A percentile compares a stretch with the other conserved stretches of the same genome.
phyloP scores from a whole-genome alignment of 2,329 filamentous ascomycete genomes.

The Verticillium tricorpus region DNA sequence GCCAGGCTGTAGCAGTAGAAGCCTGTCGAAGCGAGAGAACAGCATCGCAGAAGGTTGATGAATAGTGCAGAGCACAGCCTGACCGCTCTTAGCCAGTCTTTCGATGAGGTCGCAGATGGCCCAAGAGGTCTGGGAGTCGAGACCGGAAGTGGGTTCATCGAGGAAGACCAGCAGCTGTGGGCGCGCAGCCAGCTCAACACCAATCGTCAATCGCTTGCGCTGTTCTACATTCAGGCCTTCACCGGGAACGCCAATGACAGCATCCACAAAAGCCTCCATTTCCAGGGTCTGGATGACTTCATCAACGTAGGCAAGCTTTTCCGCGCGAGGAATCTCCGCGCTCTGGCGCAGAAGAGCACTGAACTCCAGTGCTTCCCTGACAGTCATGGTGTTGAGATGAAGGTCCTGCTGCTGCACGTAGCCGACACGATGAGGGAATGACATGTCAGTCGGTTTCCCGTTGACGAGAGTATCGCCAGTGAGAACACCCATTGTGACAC shows the following conservation, averaged over 20 bases:
- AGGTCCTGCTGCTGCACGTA: conserved; percentile 72
- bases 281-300: conserved; percentile 24
- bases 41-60: conserved; percentile 41
- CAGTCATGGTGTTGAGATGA: conserved; percentile 64
- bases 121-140: conserved; percentile 73
- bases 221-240: conserved; percentile 45
- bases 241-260: conserved; percentile 63
- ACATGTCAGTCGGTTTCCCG: conserved; percentile 57
- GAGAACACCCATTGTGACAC: conserved; percentile 70
- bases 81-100: conserved; percentile 49
- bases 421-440: conserved; percentile 66
- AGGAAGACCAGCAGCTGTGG: conserved; percentile 69
- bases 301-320: conserved; percentile 23
- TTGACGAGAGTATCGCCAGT: conserved; percentile 68
- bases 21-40: conserved; percentile 45
- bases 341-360: conserved; percentile 65
- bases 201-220: conserved; percentile 62
- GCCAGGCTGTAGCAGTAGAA: conserved; percentile 50
- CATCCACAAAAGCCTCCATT: conserved; percentile 63
- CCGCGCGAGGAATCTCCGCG: conserved; percentile 38
- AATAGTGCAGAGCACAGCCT: conserved; percentile 41
- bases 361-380: conserved; percentile 63
- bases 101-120: conserved; percentile 67
- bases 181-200: conserved; percentile 70
- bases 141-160: conserved; percentile 72